Evolutionary conservation across 805 yeast species (phyloP).

Genomic region (Metschnikowia koreensis): DNA sequence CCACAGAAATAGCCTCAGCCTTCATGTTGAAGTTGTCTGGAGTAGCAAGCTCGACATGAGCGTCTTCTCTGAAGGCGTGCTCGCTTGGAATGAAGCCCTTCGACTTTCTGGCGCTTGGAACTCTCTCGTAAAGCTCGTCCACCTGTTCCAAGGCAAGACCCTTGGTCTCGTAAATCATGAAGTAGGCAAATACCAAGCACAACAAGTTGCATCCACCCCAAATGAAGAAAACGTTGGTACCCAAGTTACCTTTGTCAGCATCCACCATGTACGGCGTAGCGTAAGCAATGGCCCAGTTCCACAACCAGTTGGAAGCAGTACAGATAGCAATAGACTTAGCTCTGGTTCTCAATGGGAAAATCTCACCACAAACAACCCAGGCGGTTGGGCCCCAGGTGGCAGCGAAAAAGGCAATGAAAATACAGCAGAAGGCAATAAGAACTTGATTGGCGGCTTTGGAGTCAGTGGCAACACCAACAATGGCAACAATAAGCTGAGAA

Average conservation of each 20-base stretch:
- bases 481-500: conserved; percentile 50
- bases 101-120: conserved; percentile 36
- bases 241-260: conserved; percentile 38
- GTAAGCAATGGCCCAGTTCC: conserved; percentile 42
- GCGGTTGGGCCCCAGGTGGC: conserved; percentile 43
- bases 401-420: conserved; percentile 41
- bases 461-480: conserved; percentile 40
- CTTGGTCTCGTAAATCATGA: conserved; percentile 39
- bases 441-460: conserved; percentile 32
- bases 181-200: conserved; percentile 34
- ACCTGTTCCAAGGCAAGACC: conserved; percentile 43
- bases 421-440: conserved; percentile 39
- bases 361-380: conserved; percentile 40
- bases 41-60: conserved; percentile 12
- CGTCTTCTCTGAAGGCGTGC: conserved; percentile 34
- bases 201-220: conserved; percentile 42
- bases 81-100: conserved; percentile 29
- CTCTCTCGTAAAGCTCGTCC: conserved; percentile 38
- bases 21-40: conserved; percentile 20
- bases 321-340: conserved; percentile 41
- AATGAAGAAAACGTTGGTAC: conserved; percentile 41
- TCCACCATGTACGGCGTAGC: conserved; percentile 44
- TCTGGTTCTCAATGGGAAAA: conserved; percentile 37
- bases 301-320: conserved; percentile 43
- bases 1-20: conserved; percentile 27